Base-by-base conservation (phyloP, 345 rosid genomes). In the Cardamine occulta region DNA sequence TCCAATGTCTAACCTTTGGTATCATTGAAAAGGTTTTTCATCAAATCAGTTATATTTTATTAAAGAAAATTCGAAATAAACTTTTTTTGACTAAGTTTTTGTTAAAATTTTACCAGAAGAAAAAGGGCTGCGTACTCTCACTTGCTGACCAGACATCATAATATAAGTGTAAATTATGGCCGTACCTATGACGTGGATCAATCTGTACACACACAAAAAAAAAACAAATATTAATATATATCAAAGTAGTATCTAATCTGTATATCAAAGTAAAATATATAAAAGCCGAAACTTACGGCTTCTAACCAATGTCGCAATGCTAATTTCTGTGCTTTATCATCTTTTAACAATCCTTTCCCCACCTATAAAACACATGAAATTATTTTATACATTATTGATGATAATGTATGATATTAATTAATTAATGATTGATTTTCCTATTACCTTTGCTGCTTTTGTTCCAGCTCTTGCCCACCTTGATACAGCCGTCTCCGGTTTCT, bases 241-340 rank as follows among this genome's bases (percentile, higher is more conserved):
- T 8, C 9, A n/a, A 40, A 69, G 17, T 28, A 15, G 1, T 42
- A 7, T 15, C 6, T 39, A 11, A 39, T 39, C 24, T 35, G 11
- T 26, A 64, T 55, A 63, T 12, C 13, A 49, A 52, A 31, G 26
- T 55, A 7, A 40, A 64, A 18, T 12, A 9, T 7, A 9, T 18
- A 21, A 0, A 54, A 40, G 75, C 75, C 80, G 53, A 48, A 47
- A 81, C 97, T 84, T 83, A 92, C 97, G 74, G 99, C 97, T 87
- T 95, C 99, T 42, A 95, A 92, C 97, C 99, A 95, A 51, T 94
- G 99, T 58, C 89, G 92, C 53, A 94, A 74, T 57, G 97, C 96
- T 56, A 94, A 77, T 78, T 90, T 88, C 71, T 88, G 93, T 37
- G 97, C 99, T 68, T 95, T 95, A 32, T 90, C 97, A 62, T 95